phyloP scores from a whole-genome alignment of 805 yeast genomes.

The Pichia paraexigua region DNA sequence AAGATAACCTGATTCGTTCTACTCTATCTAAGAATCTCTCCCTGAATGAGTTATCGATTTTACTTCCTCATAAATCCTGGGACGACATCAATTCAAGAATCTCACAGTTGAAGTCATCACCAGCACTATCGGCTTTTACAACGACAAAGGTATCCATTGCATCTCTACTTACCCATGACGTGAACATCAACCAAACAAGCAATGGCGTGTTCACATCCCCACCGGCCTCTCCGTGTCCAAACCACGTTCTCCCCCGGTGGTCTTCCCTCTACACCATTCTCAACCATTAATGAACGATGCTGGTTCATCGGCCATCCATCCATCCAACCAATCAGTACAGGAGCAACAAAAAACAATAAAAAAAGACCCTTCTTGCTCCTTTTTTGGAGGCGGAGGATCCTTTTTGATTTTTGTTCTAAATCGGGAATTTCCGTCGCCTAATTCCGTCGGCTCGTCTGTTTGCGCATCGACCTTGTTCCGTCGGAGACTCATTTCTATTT shows the following conservation, averaged over 20 bases:
- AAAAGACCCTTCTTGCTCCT: no score
- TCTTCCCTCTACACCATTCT: not conserved
- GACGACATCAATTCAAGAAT: slow-evolving; percentile 64
- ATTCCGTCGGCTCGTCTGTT: no score
- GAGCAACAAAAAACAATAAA: no score
- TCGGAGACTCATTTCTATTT: no score
- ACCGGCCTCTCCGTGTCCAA: not conserved
- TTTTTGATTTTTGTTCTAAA: no score
- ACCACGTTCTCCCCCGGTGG: not conserved
- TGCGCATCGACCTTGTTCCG: no score
- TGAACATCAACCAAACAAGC: not conserved
- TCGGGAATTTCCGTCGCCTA: no score
- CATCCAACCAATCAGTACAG: no score
- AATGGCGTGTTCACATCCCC: not conserved
- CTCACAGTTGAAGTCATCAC: slow-evolving; percentile 31
- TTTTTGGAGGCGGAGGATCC: no score
- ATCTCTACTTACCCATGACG: slow-evolving; percentile 4
- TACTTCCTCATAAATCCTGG: slow-evolving; percentile 67
- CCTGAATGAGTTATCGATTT: slow-evolving; percentile 63
- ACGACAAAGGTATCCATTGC: slow-evolving; percentile 10
- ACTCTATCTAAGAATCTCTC: slow-evolving; percentile 52
- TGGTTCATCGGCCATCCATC: not conserved
- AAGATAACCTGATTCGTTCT: slow-evolving; percentile 57
- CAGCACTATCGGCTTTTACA: no score
- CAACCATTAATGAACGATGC: not conserved